Percentiles rank a stretch among this genome's conserved stretches.
phyloP scores from a whole-genome alignment of 805 yeast species.

The Sugiyamaella chiloensis region DNA sequence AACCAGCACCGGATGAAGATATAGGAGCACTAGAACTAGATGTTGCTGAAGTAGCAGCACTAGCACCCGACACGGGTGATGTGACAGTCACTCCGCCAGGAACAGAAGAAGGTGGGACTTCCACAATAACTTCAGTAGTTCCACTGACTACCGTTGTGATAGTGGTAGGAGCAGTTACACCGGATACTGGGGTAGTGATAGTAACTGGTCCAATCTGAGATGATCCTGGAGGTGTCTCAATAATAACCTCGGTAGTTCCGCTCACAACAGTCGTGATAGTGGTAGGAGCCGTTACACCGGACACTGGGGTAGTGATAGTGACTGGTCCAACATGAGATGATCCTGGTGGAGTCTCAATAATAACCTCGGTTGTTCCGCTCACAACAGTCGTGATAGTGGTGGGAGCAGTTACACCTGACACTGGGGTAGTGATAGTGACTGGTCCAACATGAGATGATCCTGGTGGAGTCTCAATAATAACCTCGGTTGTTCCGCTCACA shows the following conservation, averaged over 20 bases:
- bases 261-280: slow-evolving; percentile 5
- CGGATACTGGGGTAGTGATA: slow-evolving; percentile 1
- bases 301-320: slow-evolving; percentile 5
- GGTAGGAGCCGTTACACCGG: slow-evolving; percentile 9
- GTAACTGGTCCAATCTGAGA: neutral
- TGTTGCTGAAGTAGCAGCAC: slow-evolving; percentile 4
- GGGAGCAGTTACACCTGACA: slow-evolving; percentile 8
- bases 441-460: neutral
- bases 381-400: slow-evolving; percentile 9
- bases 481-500: slow-evolving; percentile 5
- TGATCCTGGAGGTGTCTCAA: neutral
- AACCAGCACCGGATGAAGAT: neutral
- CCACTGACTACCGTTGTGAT: slow-evolving; percentile 1
- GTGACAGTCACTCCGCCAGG: neutral
- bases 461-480: slow-evolving; percentile 6
- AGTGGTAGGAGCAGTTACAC: slow-evolving; percentile 8
- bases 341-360: slow-evolving; percentile 5
- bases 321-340: slow-evolving; percentile 2
- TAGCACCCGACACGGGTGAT: neutral
- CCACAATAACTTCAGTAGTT: slow-evolving; percentile 2
- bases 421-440: slow-evolving; percentile 9
- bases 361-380: neutral
- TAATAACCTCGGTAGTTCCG: slow-evolving; percentile 3
- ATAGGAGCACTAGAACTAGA: neutral
- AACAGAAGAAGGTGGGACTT: slow-evolving; percentile 2